Evolutionary conservation across 1,139 yeast genomes (phyloP), one percentile per base, ranked within the genome.

Genomic region (Saccharomycopsis hybrid): DNA sequence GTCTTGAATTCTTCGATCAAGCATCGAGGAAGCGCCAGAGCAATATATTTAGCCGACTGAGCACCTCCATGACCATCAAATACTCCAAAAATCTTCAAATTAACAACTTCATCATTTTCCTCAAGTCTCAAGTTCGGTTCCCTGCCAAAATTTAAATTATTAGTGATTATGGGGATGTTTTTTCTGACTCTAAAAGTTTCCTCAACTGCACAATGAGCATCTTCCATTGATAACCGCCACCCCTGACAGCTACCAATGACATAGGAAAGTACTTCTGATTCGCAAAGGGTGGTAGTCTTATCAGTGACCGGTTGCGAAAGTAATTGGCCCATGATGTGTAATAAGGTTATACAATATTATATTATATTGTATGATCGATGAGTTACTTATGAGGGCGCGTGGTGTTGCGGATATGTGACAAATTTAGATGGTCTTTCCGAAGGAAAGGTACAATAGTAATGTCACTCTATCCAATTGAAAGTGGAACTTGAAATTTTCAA

Each of bases 31-130:
- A 80, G 66, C 30, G 64, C 65, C n/a, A 71, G 71, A 41, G 80
- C 71, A 3, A 84, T 67, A 57, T 69, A 77, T 42, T 72, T 73
- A 1, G 90, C 80, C 39, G 85, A 74, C 33, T 73, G 72, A 13
- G 74, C 71, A 24, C 90, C 90, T 2, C 94, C 94, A 62, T 85
- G 94, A 2, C 94, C 94, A 63, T 85, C 94, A 64, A 82, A 85
- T 3, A 85, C 85, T 0, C 83, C 88, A 62, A 81, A 82, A 5
- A 84, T 72, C 40, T 82, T 80, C 40, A 83, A 60, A 41, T 64
- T 64, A 30, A 68, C 53, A 9, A 52, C 44, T 41, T 58, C 61
- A 31, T 62, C 60, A 31, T 58, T 59, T 25, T 46, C 50, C 31
- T 44, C 46, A 25, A 49, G 35, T 29, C 35, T n/a, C 11, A 47